Conservation (phyloP, 768 basidiomycete genomes). For the Megacollybia marginata region DNA sequence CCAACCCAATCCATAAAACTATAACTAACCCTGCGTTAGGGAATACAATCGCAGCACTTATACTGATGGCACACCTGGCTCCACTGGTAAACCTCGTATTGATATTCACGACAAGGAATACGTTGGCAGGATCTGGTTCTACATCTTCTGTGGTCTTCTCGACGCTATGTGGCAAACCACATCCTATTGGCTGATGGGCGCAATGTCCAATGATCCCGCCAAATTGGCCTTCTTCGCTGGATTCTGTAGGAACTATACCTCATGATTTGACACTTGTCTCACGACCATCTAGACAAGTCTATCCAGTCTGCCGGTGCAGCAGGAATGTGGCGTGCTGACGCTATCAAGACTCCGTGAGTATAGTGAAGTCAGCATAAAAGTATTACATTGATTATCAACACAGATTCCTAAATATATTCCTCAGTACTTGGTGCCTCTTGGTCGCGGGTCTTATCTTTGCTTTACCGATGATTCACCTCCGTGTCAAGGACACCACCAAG, state of each 20-base stretch:
- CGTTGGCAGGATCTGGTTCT: constrained; percentile 49
- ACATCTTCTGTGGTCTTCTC: constrained; percentile 66
- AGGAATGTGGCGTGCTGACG: constrained; percentile 67
- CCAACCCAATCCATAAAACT: not conserved
- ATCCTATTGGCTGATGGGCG: constrained; percentile 78
- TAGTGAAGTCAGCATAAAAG: constrained; percentile 15
- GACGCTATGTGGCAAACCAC: constrained; percentile 86
- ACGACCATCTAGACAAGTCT: constrained; percentile 47
- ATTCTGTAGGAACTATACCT: constrained; percentile 50
- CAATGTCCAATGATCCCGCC: constrained; percentile 76
- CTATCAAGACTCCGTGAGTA: constrained; percentile 50
- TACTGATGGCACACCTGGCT: constrained; percentile 13
- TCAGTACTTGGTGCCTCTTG: constrained; percentile 70
- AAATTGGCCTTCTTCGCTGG: constrained; percentile 78
- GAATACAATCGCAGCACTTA: constrained; percentile 49
- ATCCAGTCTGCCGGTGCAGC: constrained; percentile 74
- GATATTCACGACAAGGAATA: constrained; percentile 55
- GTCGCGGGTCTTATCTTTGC: constrained; percentile 56
- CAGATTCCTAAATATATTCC: constrained; percentile 51
- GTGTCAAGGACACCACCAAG: constrained; percentile 56
- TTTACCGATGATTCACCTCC: constrained; percentile 68
- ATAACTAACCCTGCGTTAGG: constrained; percentile 18
- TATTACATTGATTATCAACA: not conserved
- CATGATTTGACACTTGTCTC: not conserved
- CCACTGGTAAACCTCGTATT: constrained; percentile 33